These are phyloP conservation scores for Cladosporium sp. DNA, from an alignment of 2,329 filamentous ascomycete genomes.

Conservation along the genomic window DNA sequence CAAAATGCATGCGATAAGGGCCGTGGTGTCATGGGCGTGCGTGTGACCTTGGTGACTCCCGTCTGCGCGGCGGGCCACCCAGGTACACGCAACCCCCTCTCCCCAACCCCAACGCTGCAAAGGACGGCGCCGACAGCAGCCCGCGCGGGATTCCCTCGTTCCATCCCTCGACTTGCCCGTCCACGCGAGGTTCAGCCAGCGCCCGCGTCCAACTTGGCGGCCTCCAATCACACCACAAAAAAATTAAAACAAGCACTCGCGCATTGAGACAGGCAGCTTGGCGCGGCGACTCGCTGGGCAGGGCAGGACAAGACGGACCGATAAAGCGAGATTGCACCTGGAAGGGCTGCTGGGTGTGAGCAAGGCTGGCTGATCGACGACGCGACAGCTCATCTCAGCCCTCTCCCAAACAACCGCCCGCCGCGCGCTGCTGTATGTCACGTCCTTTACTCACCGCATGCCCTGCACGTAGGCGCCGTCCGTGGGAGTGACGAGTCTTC, in stretches of 20 bases:
- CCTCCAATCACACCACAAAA: neutral
- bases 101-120: neutral
- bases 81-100: too few species aligned
- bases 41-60: too few species aligned
- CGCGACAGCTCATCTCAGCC: neutral
- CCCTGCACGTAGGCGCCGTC: neutral
- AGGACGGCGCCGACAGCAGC: neutral
- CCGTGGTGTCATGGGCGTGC: too few species aligned
- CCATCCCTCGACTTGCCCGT: too few species aligned
- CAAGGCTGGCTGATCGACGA: neutral
- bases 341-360: too few species aligned
- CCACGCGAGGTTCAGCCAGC: neutral
- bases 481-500: too few species aligned
- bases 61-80: too few species aligned
- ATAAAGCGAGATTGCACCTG: neutral
- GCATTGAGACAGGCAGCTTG: neutral
- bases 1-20: too few species aligned
- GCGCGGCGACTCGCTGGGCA: neutral
- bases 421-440: conserved; percentile 6
- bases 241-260: neutral
- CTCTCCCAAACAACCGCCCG: neutral
- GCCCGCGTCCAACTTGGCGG: neutral
- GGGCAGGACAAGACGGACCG: neutral
- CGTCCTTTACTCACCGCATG: conserved; percentile 10
- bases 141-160: too few species aligned